Evolutionary conservation across 2,329 filamentous ascomycete species (phyloP).

Genomic region (Penicillium crustosum): DNA sequence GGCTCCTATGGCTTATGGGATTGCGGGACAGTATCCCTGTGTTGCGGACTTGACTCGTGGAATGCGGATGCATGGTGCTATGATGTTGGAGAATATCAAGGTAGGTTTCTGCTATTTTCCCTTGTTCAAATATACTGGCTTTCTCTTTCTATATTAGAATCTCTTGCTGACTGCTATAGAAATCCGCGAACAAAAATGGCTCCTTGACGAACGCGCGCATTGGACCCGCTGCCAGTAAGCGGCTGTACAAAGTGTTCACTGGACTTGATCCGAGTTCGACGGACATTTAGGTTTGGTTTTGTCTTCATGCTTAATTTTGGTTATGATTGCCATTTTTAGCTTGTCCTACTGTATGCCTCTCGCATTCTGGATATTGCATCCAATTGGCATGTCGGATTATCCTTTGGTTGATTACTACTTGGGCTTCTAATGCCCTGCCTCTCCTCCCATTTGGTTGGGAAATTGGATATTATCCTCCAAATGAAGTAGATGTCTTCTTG

Average conservation of each 20-base stretch:
- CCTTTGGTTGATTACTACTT: background rate
- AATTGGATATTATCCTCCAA: background rate
- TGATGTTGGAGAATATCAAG: slow-evolving; percentile 61
- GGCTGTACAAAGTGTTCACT: slow-evolving; percentile 52
- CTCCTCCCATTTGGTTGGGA: background rate
- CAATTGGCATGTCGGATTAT: background rate
- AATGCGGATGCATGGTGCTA: slow-evolving; percentile 59
- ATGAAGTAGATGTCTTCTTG: background rate
- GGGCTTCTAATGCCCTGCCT: background rate
- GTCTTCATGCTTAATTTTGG: background rate
- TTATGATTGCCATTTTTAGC: background rate
- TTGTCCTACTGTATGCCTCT: background rate
- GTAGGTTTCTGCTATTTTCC: slow-evolving; percentile 27
- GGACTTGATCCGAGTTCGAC: slow-evolving; percentile 47
- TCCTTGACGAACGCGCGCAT: slow-evolving; percentile 46
- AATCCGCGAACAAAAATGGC: slow-evolving; percentile 51
- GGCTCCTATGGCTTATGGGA: slow-evolving; percentile 68
- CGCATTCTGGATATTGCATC: background rate
- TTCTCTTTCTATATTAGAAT: background rate
- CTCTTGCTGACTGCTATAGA: slow-evolving; percentile 29
- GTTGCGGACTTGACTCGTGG: slow-evolving; percentile 60
- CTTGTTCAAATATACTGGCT: background rate
- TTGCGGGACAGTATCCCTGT: slow-evolving; percentile 60
- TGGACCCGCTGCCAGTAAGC: slow-evolving; percentile 49
- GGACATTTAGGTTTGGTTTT: slow-evolving; percentile 36